Evolutionary conservation across 176 grass and related monocot species (phyloP).

Genomic region (Saccharum officinarum): DNA sequence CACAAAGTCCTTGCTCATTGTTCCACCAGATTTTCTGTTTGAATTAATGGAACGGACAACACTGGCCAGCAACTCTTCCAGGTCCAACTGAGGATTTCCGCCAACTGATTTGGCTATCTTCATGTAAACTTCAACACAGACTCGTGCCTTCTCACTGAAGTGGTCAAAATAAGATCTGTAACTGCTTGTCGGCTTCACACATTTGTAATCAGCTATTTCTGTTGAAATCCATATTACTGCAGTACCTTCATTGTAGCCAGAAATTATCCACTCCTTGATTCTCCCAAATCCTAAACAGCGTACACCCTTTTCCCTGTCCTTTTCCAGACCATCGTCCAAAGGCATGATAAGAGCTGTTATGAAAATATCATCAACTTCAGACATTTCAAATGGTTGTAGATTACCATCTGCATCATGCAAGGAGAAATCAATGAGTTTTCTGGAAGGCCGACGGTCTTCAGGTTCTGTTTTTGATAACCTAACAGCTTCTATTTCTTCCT

Average conservation of each 20-base stretch:
- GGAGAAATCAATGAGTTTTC: conserved; percentile 55
- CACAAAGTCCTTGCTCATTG: conserved; percentile 54
- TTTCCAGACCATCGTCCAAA: conserved; percentile 41
- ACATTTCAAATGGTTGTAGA: conserved; percentile 56
- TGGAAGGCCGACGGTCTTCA: conserved; percentile 51
- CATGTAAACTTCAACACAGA: conserved; percentile 61
- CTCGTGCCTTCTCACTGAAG: conserved; percentile 49
- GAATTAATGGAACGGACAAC: conserved; percentile 53
- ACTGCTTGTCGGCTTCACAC: conserved; percentile 52
- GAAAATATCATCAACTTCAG: conserved; percentile 50
- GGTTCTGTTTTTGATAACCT: conserved; percentile 42
- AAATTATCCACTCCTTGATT: conserved; percentile 59
- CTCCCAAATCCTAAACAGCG: conserved; percentile 57
- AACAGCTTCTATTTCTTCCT: conserved; percentile 43
- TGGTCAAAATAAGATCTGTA: conserved; percentile 59
- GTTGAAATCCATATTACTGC: conserved; percentile 56
- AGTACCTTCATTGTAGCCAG: conserved; percentile 60
- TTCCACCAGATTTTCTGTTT: conserved; percentile 37
- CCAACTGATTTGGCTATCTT: conserved; percentile 45
- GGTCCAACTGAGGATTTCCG: conserved; percentile 48
- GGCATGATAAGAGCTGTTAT: conserved; percentile 58
- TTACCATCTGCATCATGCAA: conserved; percentile 61
- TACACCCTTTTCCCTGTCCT: conserved; percentile 49
- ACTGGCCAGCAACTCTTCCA: conserved; percentile 62
- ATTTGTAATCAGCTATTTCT: conserved; percentile 61